Base-by-base conservation (phyloP, 1,284 basidiomycete genomes). In the Microbotryum saponariae region DNA sequence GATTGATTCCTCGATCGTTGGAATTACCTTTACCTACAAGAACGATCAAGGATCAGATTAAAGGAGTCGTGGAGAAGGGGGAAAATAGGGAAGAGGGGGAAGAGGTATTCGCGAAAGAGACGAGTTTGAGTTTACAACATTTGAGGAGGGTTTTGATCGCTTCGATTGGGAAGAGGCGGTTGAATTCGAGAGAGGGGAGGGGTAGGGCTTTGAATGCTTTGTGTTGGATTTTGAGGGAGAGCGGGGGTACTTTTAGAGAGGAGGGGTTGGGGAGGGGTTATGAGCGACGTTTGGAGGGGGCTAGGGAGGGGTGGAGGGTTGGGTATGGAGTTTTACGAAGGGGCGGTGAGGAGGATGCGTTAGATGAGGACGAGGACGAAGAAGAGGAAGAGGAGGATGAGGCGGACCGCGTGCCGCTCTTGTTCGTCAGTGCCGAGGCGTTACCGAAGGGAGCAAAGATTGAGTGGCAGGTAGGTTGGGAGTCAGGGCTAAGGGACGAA, bases 401-500 rank as follows among this genome's bases (percentile, higher is more conserved):
- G 12, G 25, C 21, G 25, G 29, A 42, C 2, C 52, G 50, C 23
- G 44, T 51, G 2, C 85, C 87, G 4, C 81, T 83, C 0, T 72
- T 91, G 9, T 87, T 88, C 69, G 76, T 86, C 0, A 81, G 81
- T 10, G 84, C 91, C 1, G 81, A 82, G 51, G 80, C 82, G 53
- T 77, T 97, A 14, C 92, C 92, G 0, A 88, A 86, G 70, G 82
- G 79, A 55, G 91, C 90, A 3, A 66, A 76, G 49, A 74, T 80
- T 18, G 80, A 81, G 69, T 80, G 77, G 71, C 80, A 81, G 69
- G 72, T 77, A 20, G 74, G 76, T 25, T 61, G 74, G 23, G 75
- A 77, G 59, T 77, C 76, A 1, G 76, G 75, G 0, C 23, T n/a
- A 0, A 21, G 56, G 18, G 57, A 58, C 3, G 53, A 53, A 1